Conservation (phyloP, 2,329 filamentous ascomycete species). For the Claviceps fusiformis region DNA sequence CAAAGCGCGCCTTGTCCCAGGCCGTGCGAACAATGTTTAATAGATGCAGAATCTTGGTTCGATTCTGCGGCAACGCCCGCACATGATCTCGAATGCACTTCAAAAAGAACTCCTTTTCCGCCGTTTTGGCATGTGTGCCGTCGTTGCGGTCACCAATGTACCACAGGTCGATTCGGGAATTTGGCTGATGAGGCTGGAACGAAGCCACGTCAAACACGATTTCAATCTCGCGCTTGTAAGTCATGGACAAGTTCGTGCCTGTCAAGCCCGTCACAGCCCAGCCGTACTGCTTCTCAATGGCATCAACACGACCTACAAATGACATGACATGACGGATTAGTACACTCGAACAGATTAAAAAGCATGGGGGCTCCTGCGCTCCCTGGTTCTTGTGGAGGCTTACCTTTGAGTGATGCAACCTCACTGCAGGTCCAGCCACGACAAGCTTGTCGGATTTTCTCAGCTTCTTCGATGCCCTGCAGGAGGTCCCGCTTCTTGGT, state of each 20-base stretch:
- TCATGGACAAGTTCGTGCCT: constrained; percentile 54
- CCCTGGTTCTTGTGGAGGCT: background rate
- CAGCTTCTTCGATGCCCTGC: constrained; percentile 67
- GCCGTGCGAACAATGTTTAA: constrained; percentile 44
- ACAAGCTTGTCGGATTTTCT: constrained; percentile 74
- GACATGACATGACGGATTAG: constrained; percentile 20
- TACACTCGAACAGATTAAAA: background rate
- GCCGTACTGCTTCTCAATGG: constrained; percentile 51
- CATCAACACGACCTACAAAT: constrained; percentile 44
- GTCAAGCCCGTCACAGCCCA: constrained; percentile 59
- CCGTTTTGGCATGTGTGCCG: constrained; percentile 40
- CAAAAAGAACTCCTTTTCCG: constrained; percentile 63
- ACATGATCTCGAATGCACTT: constrained; percentile 57
- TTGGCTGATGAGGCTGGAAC: constrained; percentile 35
- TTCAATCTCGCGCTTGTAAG: constrained; percentile 58
- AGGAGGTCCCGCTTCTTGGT: constrained; percentile 56
- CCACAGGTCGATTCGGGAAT: constrained; percentile 51
- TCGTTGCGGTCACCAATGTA: constrained; percentile 51
- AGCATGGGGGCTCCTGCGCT: no score
- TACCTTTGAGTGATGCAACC: constrained; percentile 66
- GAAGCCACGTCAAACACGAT: constrained; percentile 55
- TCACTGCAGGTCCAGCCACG: constrained; percentile 79
- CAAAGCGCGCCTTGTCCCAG: constrained; percentile 51
- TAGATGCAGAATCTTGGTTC: constrained; percentile 42
- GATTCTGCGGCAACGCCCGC: constrained; percentile 44